Evolutionary conservation across 768 basidiomycete genomes (phyloP).

Genomic region (Boletus eberwhitei): DNA sequence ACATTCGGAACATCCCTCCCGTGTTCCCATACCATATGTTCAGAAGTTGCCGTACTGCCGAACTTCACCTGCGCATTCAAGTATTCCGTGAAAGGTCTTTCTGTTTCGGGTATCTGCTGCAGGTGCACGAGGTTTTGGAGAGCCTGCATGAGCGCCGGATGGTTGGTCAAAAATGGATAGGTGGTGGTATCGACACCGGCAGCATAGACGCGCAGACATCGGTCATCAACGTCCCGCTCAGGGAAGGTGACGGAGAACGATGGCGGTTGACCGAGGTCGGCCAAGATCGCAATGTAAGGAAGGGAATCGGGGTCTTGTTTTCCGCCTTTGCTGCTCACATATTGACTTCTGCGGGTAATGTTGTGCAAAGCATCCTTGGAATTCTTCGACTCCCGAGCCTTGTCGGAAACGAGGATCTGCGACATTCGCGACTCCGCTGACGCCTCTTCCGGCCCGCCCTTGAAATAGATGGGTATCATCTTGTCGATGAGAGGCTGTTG

Average conservation of each 20-base stretch:
- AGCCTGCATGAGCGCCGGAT: not conserved
- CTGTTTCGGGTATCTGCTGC: not conserved
- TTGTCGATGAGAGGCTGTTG: conserved; percentile 15
- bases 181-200: not conserved
- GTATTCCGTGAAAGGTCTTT: not conserved
- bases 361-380: not conserved
- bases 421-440: conserved; percentile 2
- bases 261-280: too few relatives aligned
- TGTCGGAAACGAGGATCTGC: conserved; percentile 23
- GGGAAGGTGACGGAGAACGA: too few relatives aligned
- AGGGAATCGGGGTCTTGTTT: too few relatives aligned
- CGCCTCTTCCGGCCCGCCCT: too few relatives aligned
- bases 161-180: conserved; percentile 6
- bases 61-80: not conserved
- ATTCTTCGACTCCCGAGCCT: not conserved
- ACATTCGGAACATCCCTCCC: not conserved
- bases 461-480: conserved; percentile 13
- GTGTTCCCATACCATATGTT: not conserved
- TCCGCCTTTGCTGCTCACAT: not conserved
- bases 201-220: conserved; percentile 15
- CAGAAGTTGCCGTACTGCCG: not conserved
- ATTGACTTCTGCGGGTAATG: not conserved
- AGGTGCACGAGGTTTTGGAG: conserved; percentile 1
- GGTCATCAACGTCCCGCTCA: not conserved
- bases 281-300: too few relatives aligned